These are phyloP conservation scores for Murraya paniculata DNA, from an alignment of 345 rosid species.

Conservation along the genomic window DNA sequence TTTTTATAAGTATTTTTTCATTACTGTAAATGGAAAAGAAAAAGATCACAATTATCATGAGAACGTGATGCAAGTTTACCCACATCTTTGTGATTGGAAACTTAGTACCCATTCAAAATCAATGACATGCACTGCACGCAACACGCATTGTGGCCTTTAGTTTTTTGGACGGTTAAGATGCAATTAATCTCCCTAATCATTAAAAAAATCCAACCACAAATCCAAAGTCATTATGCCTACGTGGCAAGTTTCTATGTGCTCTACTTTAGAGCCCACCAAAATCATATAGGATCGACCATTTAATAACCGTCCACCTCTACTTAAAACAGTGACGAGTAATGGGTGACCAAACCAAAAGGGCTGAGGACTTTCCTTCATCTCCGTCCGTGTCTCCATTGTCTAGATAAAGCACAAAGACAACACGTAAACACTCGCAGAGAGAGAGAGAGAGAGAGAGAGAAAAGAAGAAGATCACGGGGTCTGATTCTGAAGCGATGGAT, in stretches of 20 bases:
- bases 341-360: background rate
- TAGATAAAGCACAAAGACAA: background rate
- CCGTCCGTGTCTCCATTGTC: slow-evolving; percentile 15
- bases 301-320: background rate
- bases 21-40: background rate
- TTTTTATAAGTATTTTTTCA: no score
- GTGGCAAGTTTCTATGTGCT: background rate
- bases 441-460: slow-evolving; percentile 4
- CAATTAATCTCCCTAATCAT: background rate
- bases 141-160: background rate
- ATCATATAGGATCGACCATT: background rate
- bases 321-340: background rate
- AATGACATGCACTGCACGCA: background rate
- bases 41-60: background rate
- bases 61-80: background rate
- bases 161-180: background rate
- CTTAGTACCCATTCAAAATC: background rate
- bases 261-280: background rate
- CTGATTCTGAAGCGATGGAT: slow-evolving; percentile 26
- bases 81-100: background rate
- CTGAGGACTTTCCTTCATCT: background rate
- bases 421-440: background rate
- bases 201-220: background rate
- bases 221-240: background rate
- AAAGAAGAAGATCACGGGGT: slow-evolving; percentile 19